Conservation (phyloP, 2,329 filamentous ascomycete genomes). For the Aspergillus latus region DNA sequence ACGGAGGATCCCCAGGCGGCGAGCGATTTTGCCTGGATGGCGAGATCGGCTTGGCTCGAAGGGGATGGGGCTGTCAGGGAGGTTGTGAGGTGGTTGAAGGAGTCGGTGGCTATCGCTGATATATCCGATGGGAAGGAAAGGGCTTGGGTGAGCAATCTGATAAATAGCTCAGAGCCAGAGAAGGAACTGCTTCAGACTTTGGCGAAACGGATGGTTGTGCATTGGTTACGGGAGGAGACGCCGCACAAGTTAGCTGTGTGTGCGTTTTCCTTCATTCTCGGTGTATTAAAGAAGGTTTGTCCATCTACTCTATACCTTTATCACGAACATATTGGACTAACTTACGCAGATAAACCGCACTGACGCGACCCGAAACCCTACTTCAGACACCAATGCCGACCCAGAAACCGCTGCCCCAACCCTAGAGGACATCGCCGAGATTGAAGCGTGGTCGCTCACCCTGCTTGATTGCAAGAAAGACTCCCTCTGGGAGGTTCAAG, state of each 20-base stretch:
- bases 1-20: conserved; percentile 9
- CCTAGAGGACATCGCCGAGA: conserved; percentile 11
- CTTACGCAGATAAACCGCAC: background rate
- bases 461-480: conserved; percentile 12
- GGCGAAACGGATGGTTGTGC: conserved; percentile 25
- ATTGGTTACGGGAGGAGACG: conserved; percentile 21
- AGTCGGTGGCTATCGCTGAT: conserved; percentile 24
- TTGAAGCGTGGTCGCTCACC: conserved; percentile 18
- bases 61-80: conserved; percentile 13
- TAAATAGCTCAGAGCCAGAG: conserved; percentile 15
- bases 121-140: conserved; percentile 16
- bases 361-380: background rate
- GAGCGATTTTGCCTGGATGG: conserved; percentile 14
- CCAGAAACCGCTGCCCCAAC: background rate
- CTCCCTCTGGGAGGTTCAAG: conserved; percentile 23
- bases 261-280: conserved; percentile 19
- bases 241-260: conserved; percentile 9
- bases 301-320: background rate
- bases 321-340: background rate
- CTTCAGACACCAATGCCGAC: background rate
- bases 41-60: conserved; percentile 22
- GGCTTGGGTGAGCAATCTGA: conserved; percentile 24
- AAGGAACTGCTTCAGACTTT: conserved; percentile 22
- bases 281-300: conserved; percentile 17
- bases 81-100: conserved; percentile 25